phyloP scores from a whole-genome alignment of 768 basidiomycete species.

The Lentinula sp. region DNA sequence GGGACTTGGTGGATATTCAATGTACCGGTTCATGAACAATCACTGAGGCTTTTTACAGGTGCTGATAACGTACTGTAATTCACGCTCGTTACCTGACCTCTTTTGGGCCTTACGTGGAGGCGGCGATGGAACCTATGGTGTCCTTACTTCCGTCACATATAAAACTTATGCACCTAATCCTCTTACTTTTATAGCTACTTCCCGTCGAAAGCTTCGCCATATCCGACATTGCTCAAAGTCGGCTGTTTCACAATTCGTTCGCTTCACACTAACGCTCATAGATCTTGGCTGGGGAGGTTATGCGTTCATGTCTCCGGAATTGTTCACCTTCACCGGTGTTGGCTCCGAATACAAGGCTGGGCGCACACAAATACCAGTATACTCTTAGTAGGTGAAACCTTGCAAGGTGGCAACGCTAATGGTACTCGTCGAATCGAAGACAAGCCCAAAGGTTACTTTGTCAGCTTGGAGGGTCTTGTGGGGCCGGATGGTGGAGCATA shows the following conservation, averaged over 20 bases:
- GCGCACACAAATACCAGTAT: slow-evolving; percentile 20
- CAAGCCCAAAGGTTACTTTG: slow-evolving; percentile 14
- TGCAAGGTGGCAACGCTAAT: slow-evolving; percentile 7
- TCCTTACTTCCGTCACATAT: too few relatives aligned
- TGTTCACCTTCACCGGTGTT: slow-evolving; percentile 18
- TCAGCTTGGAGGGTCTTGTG: slow-evolving; percentile 16
- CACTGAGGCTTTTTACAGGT: neutral
- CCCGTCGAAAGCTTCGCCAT: too few relatives aligned
- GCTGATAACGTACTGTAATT: slow-evolving; percentile 3
- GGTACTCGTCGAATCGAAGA: slow-evolving; percentile 10
- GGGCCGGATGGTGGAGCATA: slow-evolving; percentile 35
- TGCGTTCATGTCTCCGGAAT: neutral
- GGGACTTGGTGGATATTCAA: slow-evolving; percentile 39
- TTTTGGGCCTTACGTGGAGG: too few relatives aligned
- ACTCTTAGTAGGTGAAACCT: too few relatives aligned
- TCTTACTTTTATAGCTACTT: too few relatives aligned
- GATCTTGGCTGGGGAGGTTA: too few relatives aligned
- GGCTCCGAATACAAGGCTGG: slow-evolving; percentile 27
- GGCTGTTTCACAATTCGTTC: too few relatives aligned
- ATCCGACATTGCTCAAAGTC: too few relatives aligned
- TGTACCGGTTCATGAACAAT: slow-evolving; percentile 9
- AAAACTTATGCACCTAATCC: too few relatives aligned
- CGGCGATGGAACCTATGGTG: too few relatives aligned
- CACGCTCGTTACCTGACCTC: neutral
- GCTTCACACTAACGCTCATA: too few relatives aligned